These are phyloP conservation scores for Tylopilus cervinicoccineus DNA, from an alignment of 768 basidiomycete species.

Conservation along the genomic window DNA sequence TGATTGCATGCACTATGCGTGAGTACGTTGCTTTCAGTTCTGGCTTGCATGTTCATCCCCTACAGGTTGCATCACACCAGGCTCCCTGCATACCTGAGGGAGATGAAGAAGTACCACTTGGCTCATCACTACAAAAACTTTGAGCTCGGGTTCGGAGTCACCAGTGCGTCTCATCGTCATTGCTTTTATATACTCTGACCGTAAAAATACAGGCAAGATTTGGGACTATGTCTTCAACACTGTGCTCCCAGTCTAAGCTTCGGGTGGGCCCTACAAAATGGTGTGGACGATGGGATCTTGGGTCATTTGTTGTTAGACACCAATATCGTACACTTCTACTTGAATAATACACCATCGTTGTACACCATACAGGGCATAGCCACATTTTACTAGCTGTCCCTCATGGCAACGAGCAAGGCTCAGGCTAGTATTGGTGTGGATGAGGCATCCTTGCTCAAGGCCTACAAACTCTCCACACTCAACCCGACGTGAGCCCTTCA, in stretches of 20 bases:
- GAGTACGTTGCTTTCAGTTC: conserved; percentile 29
- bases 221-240: conserved; percentile 96
- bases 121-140: conserved; percentile 99
- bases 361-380: too few relatives aligned
- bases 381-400: not conserved
- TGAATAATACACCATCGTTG: too few relatives aligned
- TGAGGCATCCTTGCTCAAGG: conserved; percentile 79
- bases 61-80: conserved; percentile 77
- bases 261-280: not conserved
- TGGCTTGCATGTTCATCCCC: conserved; percentile 1
- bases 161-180: conserved; percentile 49
- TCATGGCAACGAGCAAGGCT: conserved; percentile 42
- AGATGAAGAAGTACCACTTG: conserved; percentile 97
- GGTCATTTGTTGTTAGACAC: conserved; percentile 10
- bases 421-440: conserved; percentile 69
- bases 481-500: conserved; percentile 60
- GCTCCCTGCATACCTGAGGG: conserved; percentile 79
- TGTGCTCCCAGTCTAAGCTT: conserved; percentile 53
- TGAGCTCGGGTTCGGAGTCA: conserved; percentile 95
- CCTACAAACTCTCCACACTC: conserved; percentile 79
- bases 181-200: not conserved
- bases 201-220: conserved; percentile 61
- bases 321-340: conserved; percentile 7
- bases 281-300: not conserved
- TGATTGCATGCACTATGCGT: conserved; percentile 92